Evolutionary conservation across 164 flowering plant genomes (phyloP).

Genomic region (Berberis vulgaris): DNA sequence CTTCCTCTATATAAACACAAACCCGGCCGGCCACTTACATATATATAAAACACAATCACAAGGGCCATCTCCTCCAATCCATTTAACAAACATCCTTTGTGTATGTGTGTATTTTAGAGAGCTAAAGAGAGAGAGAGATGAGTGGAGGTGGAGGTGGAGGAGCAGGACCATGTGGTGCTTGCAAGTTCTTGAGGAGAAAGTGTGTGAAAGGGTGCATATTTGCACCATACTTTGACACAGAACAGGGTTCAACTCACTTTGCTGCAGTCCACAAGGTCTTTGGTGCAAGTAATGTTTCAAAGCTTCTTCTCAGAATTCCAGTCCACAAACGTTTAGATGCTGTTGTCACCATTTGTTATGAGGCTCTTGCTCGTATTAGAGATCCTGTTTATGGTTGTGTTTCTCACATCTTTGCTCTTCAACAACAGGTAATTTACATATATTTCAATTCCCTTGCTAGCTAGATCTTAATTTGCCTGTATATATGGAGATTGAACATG

Average conservation of each 20-base stretch:
- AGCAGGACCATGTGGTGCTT: constrained; percentile 90
- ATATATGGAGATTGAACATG: too few relatives aligned
- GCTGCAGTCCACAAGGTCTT: constrained; percentile 96
- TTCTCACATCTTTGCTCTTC: constrained; percentile 82
- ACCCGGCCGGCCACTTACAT: neutral
- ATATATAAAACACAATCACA: neutral
- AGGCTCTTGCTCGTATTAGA: constrained; percentile 79
- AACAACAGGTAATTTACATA: constrained; percentile 62
- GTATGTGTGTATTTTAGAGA: neutral
- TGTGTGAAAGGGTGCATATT: constrained; percentile 83
- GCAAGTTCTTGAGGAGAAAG: constrained; percentile 86
- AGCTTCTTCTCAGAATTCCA: constrained; percentile 70
- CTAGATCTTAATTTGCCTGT: too few relatives aligned
- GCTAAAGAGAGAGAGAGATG: neutral
- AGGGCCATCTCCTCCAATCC: neutral
- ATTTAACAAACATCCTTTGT: neutral
- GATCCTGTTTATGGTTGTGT: constrained; percentile 95
- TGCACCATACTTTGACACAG: constrained; percentile 91
- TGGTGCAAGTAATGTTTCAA: constrained; percentile 93
- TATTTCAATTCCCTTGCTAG: too few relatives aligned
- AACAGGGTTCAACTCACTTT: constrained; percentile 85
- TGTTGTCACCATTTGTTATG: constrained; percentile 80
- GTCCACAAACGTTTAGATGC: constrained; percentile 72
- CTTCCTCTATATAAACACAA: neutral
- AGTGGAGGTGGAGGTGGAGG: constrained; percentile 10